Base-by-base conservation (phyloP, 1,139 yeast species). In the Scheffersomyces quercinus region DNA sequence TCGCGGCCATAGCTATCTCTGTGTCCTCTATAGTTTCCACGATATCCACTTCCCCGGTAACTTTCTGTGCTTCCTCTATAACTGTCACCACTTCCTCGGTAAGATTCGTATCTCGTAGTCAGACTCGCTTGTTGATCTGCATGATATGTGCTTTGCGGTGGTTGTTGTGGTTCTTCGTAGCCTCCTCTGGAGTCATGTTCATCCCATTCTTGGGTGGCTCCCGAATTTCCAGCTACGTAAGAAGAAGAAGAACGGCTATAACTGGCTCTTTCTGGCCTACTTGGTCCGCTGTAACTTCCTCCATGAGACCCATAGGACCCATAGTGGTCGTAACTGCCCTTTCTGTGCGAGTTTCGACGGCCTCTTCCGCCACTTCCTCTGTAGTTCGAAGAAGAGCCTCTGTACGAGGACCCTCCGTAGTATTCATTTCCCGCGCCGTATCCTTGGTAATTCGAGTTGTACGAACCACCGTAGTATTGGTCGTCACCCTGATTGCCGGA, bases 161-260 rank as follows among this genome's bases (percentile, higher is more conserved):
- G 11, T 8, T 11, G 36, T 15, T 40, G 39, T 10, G 38, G 35
- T 32, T 31, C 40, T 6, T 30, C 28, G 9, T 24, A 20, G n/a
- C 15, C 33, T 46, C 56, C 14, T 56, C 56, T 1, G 82, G 52
- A 38, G 26, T 20, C 26, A 1, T 20, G 26, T 20, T 20, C 26
- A 20, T 20, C 26, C 26, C 26, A 20, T 20, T 20, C 26, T 20
- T 20, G 26, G 26, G 26, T 20, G 26, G 7, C 4, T 20, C 26
- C 26, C 26, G 26, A 20, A 20, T 20, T 20, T 20, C 26, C 26
- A 20, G 26, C 26, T 20, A 20, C 26, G 4, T 20, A 20, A 5
- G 26, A 20, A 20, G 26, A 20, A 20, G 26, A 20, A 20, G 26
- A 20, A 20, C 26, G 26, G 26, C 26, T 20, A 8, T 20, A 20